Conservation (phyloP, 2,329 filamentous ascomycete genomes). For the Beauveria caledonica region DNA sequence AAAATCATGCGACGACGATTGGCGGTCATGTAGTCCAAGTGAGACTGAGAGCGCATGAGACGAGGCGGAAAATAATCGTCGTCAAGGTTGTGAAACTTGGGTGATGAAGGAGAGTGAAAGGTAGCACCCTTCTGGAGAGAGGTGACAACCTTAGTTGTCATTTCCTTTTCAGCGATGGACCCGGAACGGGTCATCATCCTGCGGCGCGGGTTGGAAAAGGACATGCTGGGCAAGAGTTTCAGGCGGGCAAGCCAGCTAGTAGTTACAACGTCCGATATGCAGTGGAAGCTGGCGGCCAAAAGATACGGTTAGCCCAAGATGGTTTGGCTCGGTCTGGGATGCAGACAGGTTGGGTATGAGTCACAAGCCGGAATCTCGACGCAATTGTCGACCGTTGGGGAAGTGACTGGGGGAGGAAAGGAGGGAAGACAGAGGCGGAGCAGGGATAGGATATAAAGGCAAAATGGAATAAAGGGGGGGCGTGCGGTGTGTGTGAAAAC, state of each 20-base stretch:
- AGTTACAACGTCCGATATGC: conserved; percentile 23
- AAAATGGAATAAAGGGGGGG: conserved; percentile 7
- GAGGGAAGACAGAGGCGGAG: not conserved
- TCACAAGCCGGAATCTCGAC: conserved; percentile 24
- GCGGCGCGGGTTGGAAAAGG: conserved; percentile 33
- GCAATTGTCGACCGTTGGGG: conserved; percentile 14
- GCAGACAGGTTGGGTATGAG: conserved; percentile 21
- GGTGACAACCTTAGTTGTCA: conserved; percentile 46
- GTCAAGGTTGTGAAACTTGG: conserved; percentile 25
- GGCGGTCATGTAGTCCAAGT: conserved; percentile 62
- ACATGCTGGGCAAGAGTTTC: conserved; percentile 34
- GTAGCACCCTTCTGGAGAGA: conserved; percentile 64
- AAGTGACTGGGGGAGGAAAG: conserved; percentile 8
- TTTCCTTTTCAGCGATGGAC: conserved; percentile 31
- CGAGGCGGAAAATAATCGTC: conserved; percentile 41
- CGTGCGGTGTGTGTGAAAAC: not conserved
- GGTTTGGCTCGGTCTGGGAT: conserved; percentile 14
- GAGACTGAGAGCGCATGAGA: conserved; percentile 60
- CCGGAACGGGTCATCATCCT: conserved; percentile 35
- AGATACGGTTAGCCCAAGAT: conserved; percentile 9
- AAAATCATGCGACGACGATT: conserved; percentile 60
- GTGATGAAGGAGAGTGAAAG: conserved; percentile 42
- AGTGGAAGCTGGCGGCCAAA: conserved; percentile 18
- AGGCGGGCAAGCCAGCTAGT: conserved; percentile 21
- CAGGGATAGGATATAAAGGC: not conserved